Conservation (phyloP, 148 eudicot genomes). For the Fagopyrum tataricum region DNA sequence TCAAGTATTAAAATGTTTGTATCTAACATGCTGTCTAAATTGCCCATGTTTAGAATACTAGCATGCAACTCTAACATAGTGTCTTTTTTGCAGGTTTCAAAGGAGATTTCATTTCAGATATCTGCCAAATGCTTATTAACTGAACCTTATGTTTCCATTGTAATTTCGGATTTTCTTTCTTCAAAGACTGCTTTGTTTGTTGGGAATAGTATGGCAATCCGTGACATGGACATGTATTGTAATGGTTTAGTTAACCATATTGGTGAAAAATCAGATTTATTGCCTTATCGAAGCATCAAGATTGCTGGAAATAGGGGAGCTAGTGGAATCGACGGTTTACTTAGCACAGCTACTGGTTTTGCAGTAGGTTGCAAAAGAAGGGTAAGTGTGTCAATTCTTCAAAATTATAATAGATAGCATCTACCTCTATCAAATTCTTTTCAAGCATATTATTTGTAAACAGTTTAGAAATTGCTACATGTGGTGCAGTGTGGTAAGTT, state of each 20-base stretch:
- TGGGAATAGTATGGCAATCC: constrained; percentile 95
- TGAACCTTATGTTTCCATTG: constrained; percentile 69
- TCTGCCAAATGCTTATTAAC: constrained; percentile 52
- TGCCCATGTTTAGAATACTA: background rate
- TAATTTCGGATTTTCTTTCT: constrained; percentile 42
- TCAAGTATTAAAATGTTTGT: too few species aligned
- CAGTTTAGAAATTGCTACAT: background rate
- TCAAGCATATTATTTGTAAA: background rate
- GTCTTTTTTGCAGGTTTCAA: constrained; percentile 48
- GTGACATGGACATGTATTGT: constrained; percentile 91
- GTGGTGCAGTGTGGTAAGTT: background rate
- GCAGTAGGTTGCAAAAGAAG: constrained; percentile 85
- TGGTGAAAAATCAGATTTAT: constrained; percentile 23
- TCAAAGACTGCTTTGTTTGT: constrained; percentile 69
- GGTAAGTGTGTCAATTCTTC: constrained; percentile 37
- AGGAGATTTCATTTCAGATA: constrained; percentile 64
- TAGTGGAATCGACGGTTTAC: constrained; percentile 97
- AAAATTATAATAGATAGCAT: background rate
- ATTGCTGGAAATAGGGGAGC: constrained; percentile 90
- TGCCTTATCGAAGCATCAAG: constrained; percentile 56
- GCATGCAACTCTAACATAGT: constrained; percentile 14
- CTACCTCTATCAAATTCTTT: background rate
- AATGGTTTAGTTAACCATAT: constrained; percentile 27
- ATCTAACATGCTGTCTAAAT: too few species aligned
- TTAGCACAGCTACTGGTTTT: constrained; percentile 87